phyloP scores from a whole-genome alignment of 805 yeast species.

The Wickerhamiella kurtzmanii region DNA sequence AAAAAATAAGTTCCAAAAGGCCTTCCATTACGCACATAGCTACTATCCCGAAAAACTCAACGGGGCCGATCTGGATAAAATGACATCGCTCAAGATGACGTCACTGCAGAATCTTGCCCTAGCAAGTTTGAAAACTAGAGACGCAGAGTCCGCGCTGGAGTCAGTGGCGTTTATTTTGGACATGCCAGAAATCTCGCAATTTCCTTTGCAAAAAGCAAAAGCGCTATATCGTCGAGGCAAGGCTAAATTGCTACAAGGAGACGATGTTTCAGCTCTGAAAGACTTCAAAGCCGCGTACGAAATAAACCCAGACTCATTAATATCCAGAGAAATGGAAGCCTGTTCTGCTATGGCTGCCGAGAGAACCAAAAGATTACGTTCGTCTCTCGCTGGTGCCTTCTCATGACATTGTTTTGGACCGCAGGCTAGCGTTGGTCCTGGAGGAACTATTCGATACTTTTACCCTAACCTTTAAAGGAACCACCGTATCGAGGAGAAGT shows the following conservation, averaged over 20 bases:
- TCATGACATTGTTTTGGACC: background rate
- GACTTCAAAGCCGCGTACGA: constrained; percentile 50
- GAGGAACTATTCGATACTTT: too few relatives aligned
- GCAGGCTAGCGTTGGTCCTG: too few relatives aligned
- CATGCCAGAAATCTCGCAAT: constrained; percentile 33
- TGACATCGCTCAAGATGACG: constrained; percentile 43
- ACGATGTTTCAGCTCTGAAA: constrained; percentile 53
- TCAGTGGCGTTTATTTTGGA: constrained; percentile 57
- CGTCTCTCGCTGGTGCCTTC: background rate
- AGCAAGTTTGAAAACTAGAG: constrained; percentile 45
- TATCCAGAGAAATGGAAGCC: constrained; percentile 5
- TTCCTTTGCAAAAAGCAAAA: constrained; percentile 59
- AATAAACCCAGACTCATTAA: constrained; percentile 9
- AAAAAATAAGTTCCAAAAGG: constrained; percentile 56
- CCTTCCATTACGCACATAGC: constrained; percentile 51
- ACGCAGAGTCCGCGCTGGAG: constrained; percentile 38
- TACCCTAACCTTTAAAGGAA: too few relatives aligned
- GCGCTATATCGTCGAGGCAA: constrained; percentile 74
- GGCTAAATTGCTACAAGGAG: constrained; percentile 48
- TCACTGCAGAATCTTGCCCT: constrained; percentile 61
- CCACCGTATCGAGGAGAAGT: too few relatives aligned
- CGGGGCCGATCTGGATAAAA: constrained; percentile 20
- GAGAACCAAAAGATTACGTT: background rate
- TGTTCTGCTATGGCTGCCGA: constrained; percentile 4
- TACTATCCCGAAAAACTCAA: constrained; percentile 52